Percentiles rank a stretch among this genome's conserved stretches.
Conservation (phyloP, 495 filamentous ascomycete genomes). For the Penicillium verhagenii region DNA sequence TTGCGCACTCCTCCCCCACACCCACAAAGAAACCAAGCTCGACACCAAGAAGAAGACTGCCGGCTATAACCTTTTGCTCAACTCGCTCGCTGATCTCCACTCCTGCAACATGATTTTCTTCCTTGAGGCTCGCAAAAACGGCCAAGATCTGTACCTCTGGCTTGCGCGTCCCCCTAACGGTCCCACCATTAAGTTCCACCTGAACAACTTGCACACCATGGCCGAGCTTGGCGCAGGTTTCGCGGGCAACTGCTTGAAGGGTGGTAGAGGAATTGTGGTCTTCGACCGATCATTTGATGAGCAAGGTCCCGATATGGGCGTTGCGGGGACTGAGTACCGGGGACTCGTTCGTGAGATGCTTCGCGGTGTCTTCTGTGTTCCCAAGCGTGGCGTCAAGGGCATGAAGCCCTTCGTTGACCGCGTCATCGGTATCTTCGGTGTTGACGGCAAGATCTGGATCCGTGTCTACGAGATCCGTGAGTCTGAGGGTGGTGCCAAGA, state of each 20-base stretch:
- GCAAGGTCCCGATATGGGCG: slow-evolving; percentile 48
- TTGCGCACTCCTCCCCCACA: slow-evolving; percentile 83
- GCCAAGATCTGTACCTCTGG: slow-evolving; percentile 92
- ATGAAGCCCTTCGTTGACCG: slow-evolving; percentile 96
- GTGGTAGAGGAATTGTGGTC: slow-evolving; percentile 88
- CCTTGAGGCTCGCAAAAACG: slow-evolving; percentile 88
- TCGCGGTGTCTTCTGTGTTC: slow-evolving; percentile 89
- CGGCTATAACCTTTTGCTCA: slow-evolving; percentile 77
- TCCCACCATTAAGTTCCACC: slow-evolving; percentile 75
- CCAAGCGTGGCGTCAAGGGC: slow-evolving; percentile 73
- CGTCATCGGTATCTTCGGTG: slow-evolving; percentile 87
- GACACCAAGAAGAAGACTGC: slow-evolving; percentile 85
- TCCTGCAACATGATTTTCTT: slow-evolving; percentile 99
- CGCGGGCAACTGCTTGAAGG: slow-evolving; percentile 93
- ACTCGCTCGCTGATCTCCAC: slow-evolving; percentile 95
- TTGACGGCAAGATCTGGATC: slow-evolving; percentile 96
- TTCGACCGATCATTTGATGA: slow-evolving; percentile 86
- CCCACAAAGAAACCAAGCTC: slow-evolving; percentile 91
- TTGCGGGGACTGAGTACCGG: slow-evolving; percentile 43
- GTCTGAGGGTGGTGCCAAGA: slow-evolving; percentile 56
- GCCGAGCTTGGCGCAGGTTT: slow-evolving; percentile 83
- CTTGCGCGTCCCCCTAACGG: slow-evolving; percentile 93
- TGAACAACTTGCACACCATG: slow-evolving; percentile 81
- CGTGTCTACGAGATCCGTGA: slow-evolving; percentile 92
- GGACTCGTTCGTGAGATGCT: slow-evolving; percentile 67